A percentile compares a stretch with the other conserved stretches of the same genome.
Conservation (phyloP, 805 yeast genomes). For the Debaryomyces maramus region DNA sequence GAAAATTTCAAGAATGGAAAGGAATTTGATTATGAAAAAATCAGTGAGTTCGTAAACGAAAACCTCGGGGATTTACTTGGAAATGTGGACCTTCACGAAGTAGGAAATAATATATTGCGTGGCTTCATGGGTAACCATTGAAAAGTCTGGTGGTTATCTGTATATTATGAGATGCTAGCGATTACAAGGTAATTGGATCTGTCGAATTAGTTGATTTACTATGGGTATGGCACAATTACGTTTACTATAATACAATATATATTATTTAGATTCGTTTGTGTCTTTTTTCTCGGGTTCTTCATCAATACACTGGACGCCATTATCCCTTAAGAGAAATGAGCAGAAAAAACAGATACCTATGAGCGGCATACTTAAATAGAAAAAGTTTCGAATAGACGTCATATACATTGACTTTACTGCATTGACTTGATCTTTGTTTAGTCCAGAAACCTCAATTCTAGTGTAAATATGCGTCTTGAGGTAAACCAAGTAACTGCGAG, state of each 20-base stretch:
- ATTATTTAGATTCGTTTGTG: not conserved
- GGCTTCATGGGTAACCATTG: not conserved
- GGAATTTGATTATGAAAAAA: constrained; percentile 8
- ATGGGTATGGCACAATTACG: no score
- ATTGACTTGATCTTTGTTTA: constrained; percentile 19
- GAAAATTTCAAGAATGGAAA: constrained; percentile 5
- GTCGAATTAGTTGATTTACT: no score
- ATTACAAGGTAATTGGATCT: no score
- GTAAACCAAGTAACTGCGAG: constrained; percentile 13
- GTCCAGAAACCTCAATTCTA: constrained; percentile 22
- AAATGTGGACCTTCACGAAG: constrained; percentile 1
- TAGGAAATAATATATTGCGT: constrained; percentile 1
- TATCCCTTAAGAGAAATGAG: constrained; percentile 36
- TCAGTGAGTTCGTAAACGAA: constrained; percentile 5
- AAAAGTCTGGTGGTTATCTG: no score
- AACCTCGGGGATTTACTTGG: constrained; percentile 6
- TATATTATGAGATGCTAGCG: no score
- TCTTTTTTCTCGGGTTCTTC: constrained; percentile 17
- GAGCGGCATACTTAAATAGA: constrained; percentile 35
- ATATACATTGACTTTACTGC: constrained; percentile 25
- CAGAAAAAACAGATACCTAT: constrained; percentile 31
- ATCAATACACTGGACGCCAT: constrained; percentile 38
- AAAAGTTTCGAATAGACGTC: constrained; percentile 29
- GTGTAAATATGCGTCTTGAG: constrained; percentile 20
- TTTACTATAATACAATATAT: no score